phyloP scores from a whole-genome alignment of 768 basidiomycete species.

The Sistotremastrum suecicum region DNA sequence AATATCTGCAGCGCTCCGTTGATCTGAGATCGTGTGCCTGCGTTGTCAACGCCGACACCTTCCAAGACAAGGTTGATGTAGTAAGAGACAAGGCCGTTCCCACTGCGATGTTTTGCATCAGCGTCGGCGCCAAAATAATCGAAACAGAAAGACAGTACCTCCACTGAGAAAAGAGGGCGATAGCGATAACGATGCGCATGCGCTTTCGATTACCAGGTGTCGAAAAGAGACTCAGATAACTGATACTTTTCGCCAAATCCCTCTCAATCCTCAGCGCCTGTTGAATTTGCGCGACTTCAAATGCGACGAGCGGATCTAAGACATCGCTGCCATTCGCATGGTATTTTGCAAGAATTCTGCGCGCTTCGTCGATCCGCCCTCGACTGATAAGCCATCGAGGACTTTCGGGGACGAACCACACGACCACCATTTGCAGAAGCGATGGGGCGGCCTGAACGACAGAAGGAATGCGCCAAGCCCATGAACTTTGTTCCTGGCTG shows the following conservation, averaged over 20 bases:
- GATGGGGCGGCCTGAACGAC: slow-evolving; percentile 42
- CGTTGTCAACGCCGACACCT: slow-evolving; percentile 42
- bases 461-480: slow-evolving; percentile 64
- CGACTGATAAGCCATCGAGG: slow-evolving; percentile 51
- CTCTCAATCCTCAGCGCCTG: slow-evolving; percentile 14
- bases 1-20: slow-evolving; percentile 49
- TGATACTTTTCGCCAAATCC: slow-evolving; percentile 6
- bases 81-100: slow-evolving; percentile 58
- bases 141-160: slow-evolving; percentile 25
- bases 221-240: slow-evolving; percentile 11
- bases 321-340: slow-evolving; percentile 35
- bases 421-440: slow-evolving; percentile 36
- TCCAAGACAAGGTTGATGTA: slow-evolving; percentile 59
- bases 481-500: slow-evolving; percentile 17
- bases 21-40: slow-evolving; percentile 42
- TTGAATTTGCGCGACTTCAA: slow-evolving; percentile 13
- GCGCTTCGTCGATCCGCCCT: slow-evolving; percentile 36
- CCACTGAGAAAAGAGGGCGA: slow-evolving; percentile 38
- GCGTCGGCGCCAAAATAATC: neutral
- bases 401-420: slow-evolving; percentile 48
- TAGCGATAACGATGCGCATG: slow-evolving; percentile 28
- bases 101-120: slow-evolving; percentile 19
- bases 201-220: slow-evolving; percentile 13
- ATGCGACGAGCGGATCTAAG: neutral
- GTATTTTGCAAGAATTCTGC: slow-evolving; percentile 35